These are phyloP conservation scores for Diatrype stigma DNA, from an alignment of 2,329 filamentous ascomycete genomes.

Conservation along the genomic window DNA sequence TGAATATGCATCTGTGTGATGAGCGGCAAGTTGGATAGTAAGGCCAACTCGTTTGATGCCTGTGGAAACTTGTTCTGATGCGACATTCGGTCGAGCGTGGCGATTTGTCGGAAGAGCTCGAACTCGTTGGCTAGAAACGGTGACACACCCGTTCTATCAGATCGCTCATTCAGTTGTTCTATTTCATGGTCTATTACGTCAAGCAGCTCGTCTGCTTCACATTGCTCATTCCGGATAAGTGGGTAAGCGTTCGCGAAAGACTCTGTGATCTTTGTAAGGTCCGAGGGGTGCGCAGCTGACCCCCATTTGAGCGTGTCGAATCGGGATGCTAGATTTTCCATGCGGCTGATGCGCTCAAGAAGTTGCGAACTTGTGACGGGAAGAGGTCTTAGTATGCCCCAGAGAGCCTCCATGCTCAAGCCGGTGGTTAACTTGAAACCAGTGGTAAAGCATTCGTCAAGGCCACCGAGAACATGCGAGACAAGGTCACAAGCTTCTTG, in stretches of 20 bases:
- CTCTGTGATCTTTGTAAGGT: slow-evolving; percentile 49
- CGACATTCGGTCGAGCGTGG: slow-evolving; percentile 35
- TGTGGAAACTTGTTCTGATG: slow-evolving; percentile 18
- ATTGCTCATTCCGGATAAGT: slow-evolving; percentile 44
- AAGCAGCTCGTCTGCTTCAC: slow-evolving; percentile 44
- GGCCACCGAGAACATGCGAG: slow-evolving; percentile 32
- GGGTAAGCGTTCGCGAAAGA: slow-evolving; percentile 54
- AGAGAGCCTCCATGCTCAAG: slow-evolving; percentile 74
- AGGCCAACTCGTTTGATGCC: slow-evolving; percentile 34
- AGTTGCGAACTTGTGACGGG: slow-evolving; percentile 45
- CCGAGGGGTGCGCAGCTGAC: slow-evolving; percentile 45
- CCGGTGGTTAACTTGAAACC: slow-evolving; percentile 72
- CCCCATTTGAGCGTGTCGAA: slow-evolving; percentile 62
- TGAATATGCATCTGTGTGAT: slow-evolving; percentile 40
- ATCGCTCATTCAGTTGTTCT: slow-evolving; percentile 45
- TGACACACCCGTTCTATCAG: slow-evolving; percentile 32
- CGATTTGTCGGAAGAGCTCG: slow-evolving; percentile 51
- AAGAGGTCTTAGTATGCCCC: slow-evolving; percentile 66
- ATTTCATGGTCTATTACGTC: slow-evolving; percentile 48
- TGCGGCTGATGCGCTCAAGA: slow-evolving; percentile 42
- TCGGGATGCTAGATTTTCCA: slow-evolving; percentile 53
- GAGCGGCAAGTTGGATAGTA: slow-evolving; percentile 45
- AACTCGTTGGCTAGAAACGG: slow-evolving; percentile 54
- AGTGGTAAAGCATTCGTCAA: slow-evolving; percentile 58
- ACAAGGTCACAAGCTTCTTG: slow-evolving; percentile 34